Percentiles rank a stretch among this genome's conserved stretches.
phyloP scores from a whole-genome alignment of 2,329 filamentous ascomycete genomes.

The Trichoderma atrobrunneum region DNA sequence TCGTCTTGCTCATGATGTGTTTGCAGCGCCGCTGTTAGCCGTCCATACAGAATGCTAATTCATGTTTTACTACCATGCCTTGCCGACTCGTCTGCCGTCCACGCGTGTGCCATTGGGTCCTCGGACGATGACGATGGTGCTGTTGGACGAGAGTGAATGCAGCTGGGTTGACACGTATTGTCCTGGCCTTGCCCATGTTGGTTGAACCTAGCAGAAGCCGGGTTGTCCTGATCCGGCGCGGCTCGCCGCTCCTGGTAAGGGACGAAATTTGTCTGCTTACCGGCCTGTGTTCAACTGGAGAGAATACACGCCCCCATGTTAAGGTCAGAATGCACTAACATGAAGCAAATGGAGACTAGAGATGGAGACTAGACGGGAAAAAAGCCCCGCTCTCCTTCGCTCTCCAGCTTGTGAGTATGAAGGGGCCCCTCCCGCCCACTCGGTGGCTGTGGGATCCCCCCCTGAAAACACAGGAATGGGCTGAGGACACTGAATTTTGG shows the following conservation, averaged over 20 bases:
- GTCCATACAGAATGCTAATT: background rate
- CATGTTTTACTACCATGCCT: background rate
- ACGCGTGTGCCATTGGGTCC: background rate
- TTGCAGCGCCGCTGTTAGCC: background rate
- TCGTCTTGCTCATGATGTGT: background rate
- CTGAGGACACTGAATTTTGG: background rate
- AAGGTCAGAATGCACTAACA: conserved; percentile 7
- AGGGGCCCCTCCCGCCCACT: conserved; percentile 16
- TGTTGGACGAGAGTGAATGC: background rate
- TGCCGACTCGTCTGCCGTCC: background rate
- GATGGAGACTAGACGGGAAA: conserved; percentile 2
- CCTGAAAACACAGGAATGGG: background rate
- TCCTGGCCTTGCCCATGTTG: background rate
- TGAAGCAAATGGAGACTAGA: conserved; percentile 4
- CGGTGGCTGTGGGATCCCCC: conserved; percentile 1
- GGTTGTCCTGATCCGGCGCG: conserved; percentile 7
- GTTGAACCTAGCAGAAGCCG: background rate
- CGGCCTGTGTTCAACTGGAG: background rate
- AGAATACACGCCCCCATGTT: conserved; percentile 6
- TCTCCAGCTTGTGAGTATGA: background rate
- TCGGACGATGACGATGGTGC: background rate
- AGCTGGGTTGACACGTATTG: background rate
- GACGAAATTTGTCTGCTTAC: conserved; percentile 9
- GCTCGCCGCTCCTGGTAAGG: conserved; percentile 16
- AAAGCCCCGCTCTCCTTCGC: conserved; percentile 5